Evolutionary conservation across 1,139 yeast genomes (phyloP).

Genomic region (Nakaseomyces glabratus): DNA sequence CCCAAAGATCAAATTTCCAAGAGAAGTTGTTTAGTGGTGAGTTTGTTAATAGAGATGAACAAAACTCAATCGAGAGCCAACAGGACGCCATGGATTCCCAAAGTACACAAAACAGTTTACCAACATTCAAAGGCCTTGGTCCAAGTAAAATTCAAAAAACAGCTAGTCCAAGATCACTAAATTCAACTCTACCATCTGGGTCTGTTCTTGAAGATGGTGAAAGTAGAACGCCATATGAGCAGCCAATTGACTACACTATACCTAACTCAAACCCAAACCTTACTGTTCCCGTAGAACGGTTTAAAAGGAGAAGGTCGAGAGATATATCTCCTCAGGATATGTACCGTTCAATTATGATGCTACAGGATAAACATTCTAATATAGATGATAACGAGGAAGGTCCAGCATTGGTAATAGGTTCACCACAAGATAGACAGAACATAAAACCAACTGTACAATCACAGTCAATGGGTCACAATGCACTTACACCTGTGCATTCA

Average conservation of each 20-base stretch:
- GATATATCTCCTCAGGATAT: conserved; percentile 75
- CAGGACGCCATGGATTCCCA: background rate
- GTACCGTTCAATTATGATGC: conserved; percentile 72
- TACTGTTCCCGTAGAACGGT: conserved; percentile 14
- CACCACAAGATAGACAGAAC: conserved; percentile 38
- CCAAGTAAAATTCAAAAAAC: background rate
- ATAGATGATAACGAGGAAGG: conserved; percentile 38
- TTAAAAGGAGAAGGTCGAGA: conserved; percentile 33
- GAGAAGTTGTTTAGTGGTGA: conserved; percentile 31
- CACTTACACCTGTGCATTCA: no score
- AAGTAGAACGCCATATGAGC: background rate
- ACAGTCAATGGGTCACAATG: background rate
- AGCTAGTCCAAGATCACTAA: background rate
- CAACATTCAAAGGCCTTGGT: background rate
- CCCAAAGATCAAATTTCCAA: conserved; percentile 23
- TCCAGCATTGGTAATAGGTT: conserved; percentile 70
- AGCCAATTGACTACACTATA: background rate
- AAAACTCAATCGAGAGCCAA: conserved; percentile 9
- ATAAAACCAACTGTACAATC: background rate
- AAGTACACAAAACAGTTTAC: background rate
- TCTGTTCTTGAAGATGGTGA: background rate
- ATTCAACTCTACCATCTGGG: background rate
- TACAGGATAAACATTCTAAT: conserved; percentile 42
- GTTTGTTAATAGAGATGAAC: conserved; percentile 28
- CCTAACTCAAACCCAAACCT: background rate